Percentiles rank a stretch among this genome's conserved stretches.
Evolutionary conservation across 1,284 basidiomycete genomes (phyloP).

Genomic region (Leccinum angustisporum): DNA sequence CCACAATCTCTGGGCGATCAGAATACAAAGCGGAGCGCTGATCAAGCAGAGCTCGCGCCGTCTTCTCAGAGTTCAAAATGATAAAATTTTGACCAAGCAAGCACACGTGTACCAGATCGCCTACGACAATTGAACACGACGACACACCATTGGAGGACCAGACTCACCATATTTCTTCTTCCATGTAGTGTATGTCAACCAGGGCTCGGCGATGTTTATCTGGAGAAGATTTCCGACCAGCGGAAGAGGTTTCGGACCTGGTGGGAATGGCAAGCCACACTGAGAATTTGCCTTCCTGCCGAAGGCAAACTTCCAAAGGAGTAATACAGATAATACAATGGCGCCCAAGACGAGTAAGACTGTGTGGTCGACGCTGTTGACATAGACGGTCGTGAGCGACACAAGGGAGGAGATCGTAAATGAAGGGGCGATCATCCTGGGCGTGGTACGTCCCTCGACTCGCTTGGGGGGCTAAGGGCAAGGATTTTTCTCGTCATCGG

Average conservation of each 20-base stretch:
- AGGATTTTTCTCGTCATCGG: no score
- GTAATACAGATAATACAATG: background rate
- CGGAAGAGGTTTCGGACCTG: slow-evolving; percentile 25
- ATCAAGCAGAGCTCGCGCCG: slow-evolving; percentile 24
- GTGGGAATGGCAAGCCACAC: slow-evolving; percentile 14
- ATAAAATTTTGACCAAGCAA: slow-evolving; percentile 26
- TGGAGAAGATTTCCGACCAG: slow-evolving; percentile 23
- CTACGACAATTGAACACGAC: slow-evolving; percentile 9
- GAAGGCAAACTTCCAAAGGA: slow-evolving; percentile 3
- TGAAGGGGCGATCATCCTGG: background rate
- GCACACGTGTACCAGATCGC: slow-evolving; percentile 24
- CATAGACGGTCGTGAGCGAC: background rate
- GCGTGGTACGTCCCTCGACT: background rate
- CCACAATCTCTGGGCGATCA: slow-evolving; percentile 22
- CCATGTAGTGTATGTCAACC: slow-evolving; percentile 28
- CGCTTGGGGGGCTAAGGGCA: slow-evolving; percentile 6
- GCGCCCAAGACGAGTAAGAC: background rate
- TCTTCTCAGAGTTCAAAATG: slow-evolving; percentile 27
- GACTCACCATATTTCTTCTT: slow-evolving; percentile 20
- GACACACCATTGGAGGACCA: background rate
- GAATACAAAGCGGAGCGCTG: slow-evolving; percentile 29
- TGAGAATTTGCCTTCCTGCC: background rate
- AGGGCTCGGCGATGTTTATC: slow-evolving; percentile 21
- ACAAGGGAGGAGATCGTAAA: slow-evolving; percentile 9
- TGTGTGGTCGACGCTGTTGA: background rate